Evolutionary conservation across 495 filamentous ascomycete genomes (phyloP).

Genomic region (Talaromyces stipitatus): DNA sequence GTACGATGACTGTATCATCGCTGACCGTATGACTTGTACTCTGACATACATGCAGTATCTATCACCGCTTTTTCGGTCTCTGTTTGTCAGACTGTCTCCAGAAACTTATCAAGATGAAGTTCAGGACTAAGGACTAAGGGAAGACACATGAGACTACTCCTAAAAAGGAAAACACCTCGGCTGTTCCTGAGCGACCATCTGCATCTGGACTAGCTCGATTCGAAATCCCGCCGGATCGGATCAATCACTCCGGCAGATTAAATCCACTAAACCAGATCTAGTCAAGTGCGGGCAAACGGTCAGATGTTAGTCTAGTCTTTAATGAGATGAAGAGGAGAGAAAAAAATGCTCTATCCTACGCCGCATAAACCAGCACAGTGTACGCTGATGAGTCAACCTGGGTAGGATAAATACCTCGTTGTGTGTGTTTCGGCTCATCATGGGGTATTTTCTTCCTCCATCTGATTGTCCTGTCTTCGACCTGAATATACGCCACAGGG

Average conservation of each 20-base stretch:
- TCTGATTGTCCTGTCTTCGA: neutral
- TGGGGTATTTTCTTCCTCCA: neutral
- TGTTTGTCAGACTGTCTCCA: too few relatives aligned
- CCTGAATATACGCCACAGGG: neutral
- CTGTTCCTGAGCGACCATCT: neutral
- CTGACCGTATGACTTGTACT: too few relatives aligned
- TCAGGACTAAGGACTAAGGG: too few relatives aligned
- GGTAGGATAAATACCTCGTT: neutral
- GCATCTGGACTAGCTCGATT: neutral
- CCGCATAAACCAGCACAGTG: slow-evolving; percentile 35
- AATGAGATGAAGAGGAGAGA: slow-evolving; percentile 6
- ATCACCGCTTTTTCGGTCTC: too few relatives aligned
- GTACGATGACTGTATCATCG: too few relatives aligned
- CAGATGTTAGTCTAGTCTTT: neutral
- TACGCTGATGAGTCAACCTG: slow-evolving; percentile 7
- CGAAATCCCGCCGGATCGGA: neutral
- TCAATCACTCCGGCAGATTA: neutral
- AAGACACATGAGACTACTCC: too few relatives aligned
- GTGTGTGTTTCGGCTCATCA: too few relatives aligned
- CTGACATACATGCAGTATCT: too few relatives aligned
- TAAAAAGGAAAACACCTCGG: neutral
- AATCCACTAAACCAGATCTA: neutral
- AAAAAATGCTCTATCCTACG: slow-evolving; percentile 32
- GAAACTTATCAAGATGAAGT: too few relatives aligned
- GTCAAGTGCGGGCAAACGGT: neutral